Evolutionary conservation across 345 rosid species (phyloP), one percentile per base, ranked within the genome.

Genomic region (Syzygium aqueum): DNA sequence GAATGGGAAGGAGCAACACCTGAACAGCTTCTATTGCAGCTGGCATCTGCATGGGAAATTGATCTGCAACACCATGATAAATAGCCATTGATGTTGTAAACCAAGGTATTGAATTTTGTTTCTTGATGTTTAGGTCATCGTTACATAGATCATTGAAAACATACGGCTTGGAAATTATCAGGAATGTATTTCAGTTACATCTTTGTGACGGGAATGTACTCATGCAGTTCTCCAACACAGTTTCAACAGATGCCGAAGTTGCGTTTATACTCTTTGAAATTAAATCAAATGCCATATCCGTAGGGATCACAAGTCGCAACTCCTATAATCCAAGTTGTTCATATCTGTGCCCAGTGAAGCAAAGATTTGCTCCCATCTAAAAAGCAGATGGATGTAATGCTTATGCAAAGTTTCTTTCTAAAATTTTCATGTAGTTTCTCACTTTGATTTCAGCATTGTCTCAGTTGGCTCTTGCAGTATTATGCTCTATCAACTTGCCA

Each of bases 1-100:
- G 99, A 98, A 65, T 96, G 99, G 99, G 98, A 98, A 91, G 98
- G 99, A 80, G 94, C 90, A 0, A 88, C 91, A 2, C 98, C 97
- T 21, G 96, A 94, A 65, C 98, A 95, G 88, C 97, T 98, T 65
- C 89, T 95, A 91, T 85, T 94, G 90, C 99, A 96, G 92, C 90
- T 98, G 89, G 97, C 98, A 85, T 93, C 98, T 80, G 95, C 97
- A 21, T 98, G 99, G 99, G 96, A 91, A 78, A 96, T 96, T 84
- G 95, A 96, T 89, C 88, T 94, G 86, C 96, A 93, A 91, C 97
- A 93, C 51, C 94, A 92, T 80, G 98, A 93, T 53, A 92, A 95
- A 90, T 95, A 93, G 85, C 25, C 49, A 37, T 37, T 37, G 82
- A 73, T 73, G 82, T 73, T 73, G 82, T 43, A 37, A 73, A 73